These are phyloP conservation scores for Lyophyllum decastes DNA, from an alignment of 768 basidiomycete species.

Conservation along the genomic window DNA sequence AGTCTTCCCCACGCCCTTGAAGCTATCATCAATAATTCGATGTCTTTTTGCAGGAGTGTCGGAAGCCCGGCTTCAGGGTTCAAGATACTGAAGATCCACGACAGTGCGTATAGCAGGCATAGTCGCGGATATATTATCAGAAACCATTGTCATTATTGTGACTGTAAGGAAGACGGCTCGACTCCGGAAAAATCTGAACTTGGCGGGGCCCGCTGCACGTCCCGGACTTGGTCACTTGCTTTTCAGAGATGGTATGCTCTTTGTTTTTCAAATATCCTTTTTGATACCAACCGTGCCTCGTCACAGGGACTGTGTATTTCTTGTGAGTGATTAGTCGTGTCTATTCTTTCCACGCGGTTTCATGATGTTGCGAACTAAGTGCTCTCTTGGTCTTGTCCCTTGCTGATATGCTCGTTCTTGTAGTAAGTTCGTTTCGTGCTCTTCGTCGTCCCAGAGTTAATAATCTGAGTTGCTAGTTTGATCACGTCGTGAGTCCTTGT, in stretches of 20 bases:
- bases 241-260: conserved; percentile 24
- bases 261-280: background rate
- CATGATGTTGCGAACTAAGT: conserved; percentile 5
- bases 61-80: background rate
- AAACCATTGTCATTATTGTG: conserved; percentile 29
- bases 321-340: conserved; percentile 13
- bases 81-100: background rate
- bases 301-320: conserved; percentile 26
- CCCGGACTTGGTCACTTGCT: conserved; percentile 24
- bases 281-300: background rate
- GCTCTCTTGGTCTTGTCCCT: conserved; percentile 30
- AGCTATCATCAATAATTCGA: too few relatives aligned
- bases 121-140: conserved; percentile 28
- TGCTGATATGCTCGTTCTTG: conserved; percentile 32
- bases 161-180: conserved; percentile 27
- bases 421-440: conserved; percentile 18
- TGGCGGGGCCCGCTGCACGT: conserved; percentile 17
- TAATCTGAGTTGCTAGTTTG: background rate
- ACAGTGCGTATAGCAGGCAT: conserved; percentile 30
- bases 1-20: background rate
- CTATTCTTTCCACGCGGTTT: background rate
- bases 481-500: background rate
- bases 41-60: background rate
- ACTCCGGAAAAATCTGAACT: conserved; percentile 21
- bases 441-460: background rate